Evolutionary conservation across 257 asterid genomes (phyloP).

Genomic region (Jacaranda copaia): DNA sequence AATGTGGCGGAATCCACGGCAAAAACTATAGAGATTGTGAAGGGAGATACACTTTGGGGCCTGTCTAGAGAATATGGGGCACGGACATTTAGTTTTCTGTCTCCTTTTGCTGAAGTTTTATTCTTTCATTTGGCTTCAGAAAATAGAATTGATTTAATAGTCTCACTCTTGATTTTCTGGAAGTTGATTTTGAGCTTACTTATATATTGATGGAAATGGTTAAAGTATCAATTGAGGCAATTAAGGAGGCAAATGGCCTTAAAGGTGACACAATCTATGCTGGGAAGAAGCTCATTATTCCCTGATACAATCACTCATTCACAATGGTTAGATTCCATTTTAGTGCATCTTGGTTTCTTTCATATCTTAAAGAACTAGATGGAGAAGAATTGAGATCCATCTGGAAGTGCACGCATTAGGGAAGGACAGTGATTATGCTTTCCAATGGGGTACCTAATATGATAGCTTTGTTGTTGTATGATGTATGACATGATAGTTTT

Average conservation of each 20-base stretch:
- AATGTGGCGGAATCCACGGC: conserved; percentile 31
- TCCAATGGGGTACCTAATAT: too few species aligned
- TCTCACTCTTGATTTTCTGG: background rate
- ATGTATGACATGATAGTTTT: conserved; percentile 6
- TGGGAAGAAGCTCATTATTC: conserved; percentile 46
- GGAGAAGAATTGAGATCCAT: background rate
- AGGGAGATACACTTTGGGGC: conserved; percentile 56
- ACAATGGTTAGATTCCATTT: too few species aligned
- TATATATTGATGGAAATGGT: background rate
- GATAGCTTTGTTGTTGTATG: background rate
- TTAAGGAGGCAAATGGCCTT: conserved; percentile 51
- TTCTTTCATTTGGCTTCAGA: background rate
- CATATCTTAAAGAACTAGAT: background rate
- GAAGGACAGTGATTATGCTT: background rate
- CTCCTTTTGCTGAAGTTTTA: background rate
- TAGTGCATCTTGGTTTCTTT: too few species aligned
- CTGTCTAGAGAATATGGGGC: conserved; percentile 52
- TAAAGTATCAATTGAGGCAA: conserved; percentile 48
- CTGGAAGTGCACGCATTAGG: background rate
- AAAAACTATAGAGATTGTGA: conserved; percentile 44
- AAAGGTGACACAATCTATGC: conserved; percentile 47
- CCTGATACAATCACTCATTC: background rate
- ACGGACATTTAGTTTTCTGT: background rate
- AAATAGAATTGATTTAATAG: background rate
- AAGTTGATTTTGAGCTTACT: background rate